Evolutionary conservation across 495 filamentous ascomycete genomes (phyloP).

Genomic region (Acidomyces sp.): DNA sequence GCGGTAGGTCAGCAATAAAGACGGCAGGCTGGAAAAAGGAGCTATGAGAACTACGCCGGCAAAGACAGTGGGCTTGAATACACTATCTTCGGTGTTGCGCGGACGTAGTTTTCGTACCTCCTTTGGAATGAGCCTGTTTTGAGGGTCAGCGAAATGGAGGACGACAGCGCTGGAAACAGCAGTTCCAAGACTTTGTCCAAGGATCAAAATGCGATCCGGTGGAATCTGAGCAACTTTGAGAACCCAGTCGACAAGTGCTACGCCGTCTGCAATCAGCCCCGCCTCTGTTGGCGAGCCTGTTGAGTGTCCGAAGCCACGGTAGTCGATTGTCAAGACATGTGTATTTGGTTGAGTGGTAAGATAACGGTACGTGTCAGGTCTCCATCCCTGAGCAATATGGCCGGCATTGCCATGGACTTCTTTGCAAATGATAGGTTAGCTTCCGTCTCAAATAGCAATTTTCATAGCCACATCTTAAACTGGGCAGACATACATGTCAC

Average conservation of each 20-base stretch:
- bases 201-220: constrained; percentile 56
- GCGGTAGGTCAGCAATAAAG: constrained; percentile 56
- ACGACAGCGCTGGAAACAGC: constrained; percentile 62
- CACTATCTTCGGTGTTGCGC: background rate
- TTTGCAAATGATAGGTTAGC: constrained; percentile 4
- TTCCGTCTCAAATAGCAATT: too few relatives aligned
- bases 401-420: constrained; percentile 35
- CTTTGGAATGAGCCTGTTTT: background rate
- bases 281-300: constrained; percentile 68
- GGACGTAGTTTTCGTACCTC: constrained; percentile 2
- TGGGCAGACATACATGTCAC: constrained; percentile 27
- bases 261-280: constrained; percentile 70
- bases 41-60: constrained; percentile 65
- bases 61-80: constrained; percentile 31
- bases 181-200: constrained; percentile 86
- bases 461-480: too few relatives aligned
- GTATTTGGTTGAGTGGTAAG: constrained; percentile 34
- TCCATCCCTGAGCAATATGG: constrained; percentile 39
- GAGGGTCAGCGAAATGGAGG: constrained; percentile 46
- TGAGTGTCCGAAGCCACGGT: constrained; percentile 77
- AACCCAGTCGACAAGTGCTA: constrained; percentile 58
- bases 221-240: constrained; percentile 50
- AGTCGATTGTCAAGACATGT: constrained; percentile 66
- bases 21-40: constrained; percentile 60
- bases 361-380: constrained; percentile 38